Evolutionary conservation across 768 basidiomycete species (phyloP).

Genomic region (Phylloporus arenicola): DNA sequence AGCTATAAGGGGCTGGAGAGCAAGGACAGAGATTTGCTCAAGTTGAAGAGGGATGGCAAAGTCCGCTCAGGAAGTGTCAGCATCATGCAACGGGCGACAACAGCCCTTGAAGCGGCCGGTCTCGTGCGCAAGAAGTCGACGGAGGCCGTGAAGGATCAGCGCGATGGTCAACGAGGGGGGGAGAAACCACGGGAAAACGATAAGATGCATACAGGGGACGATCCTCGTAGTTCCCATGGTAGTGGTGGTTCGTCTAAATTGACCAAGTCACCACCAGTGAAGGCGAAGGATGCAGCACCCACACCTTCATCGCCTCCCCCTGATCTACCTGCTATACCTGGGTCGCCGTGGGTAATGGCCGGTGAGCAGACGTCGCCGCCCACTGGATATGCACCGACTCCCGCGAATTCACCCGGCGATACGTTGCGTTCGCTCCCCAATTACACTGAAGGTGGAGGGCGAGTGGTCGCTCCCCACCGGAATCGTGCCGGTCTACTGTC

Average conservation of each 20-base stretch:
- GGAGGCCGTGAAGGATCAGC: slow-evolving; percentile 65
- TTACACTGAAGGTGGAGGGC: slow-evolving; percentile 31
- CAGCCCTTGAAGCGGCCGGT: slow-evolving; percentile 80
- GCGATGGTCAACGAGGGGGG: slow-evolving; percentile 39
- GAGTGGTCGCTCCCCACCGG: slow-evolving; percentile 37
- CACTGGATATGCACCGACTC: slow-evolving; percentile 37
- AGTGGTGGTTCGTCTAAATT: slow-evolving; percentile 54
- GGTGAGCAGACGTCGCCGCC: slow-evolving; percentile 38
- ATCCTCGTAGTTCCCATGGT: slow-evolving; percentile 61
- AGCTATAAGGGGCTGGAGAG: slow-evolving; percentile 46
- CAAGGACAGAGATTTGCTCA: slow-evolving; percentile 45
- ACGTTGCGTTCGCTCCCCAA: slow-evolving; percentile 46
- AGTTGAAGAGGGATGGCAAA: slow-evolving; percentile 53
- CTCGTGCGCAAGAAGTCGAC: slow-evolving; percentile 78
- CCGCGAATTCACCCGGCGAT: slow-evolving; percentile 49
- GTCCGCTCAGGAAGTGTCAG: slow-evolving; percentile 83
- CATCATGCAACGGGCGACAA: slow-evolving; percentile 94
- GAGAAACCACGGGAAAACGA: slow-evolving; percentile 43
- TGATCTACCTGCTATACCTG: slow-evolving; percentile 33
- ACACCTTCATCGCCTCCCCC: slow-evolving; percentile 51
- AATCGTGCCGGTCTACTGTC: slow-evolving; percentile 78
- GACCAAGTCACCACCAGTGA: slow-evolving; percentile 65
- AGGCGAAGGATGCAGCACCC: slow-evolving; percentile 40
- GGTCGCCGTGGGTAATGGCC: slow-evolving; percentile 74
- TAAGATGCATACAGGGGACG: slow-evolving; percentile 42